Percentiles rank a stretch among this genome's conserved stretches.
phyloP scores from a whole-genome alignment of 2,329 filamentous ascomycete genomes.

The Pseudocercospora cruenta region DNA sequence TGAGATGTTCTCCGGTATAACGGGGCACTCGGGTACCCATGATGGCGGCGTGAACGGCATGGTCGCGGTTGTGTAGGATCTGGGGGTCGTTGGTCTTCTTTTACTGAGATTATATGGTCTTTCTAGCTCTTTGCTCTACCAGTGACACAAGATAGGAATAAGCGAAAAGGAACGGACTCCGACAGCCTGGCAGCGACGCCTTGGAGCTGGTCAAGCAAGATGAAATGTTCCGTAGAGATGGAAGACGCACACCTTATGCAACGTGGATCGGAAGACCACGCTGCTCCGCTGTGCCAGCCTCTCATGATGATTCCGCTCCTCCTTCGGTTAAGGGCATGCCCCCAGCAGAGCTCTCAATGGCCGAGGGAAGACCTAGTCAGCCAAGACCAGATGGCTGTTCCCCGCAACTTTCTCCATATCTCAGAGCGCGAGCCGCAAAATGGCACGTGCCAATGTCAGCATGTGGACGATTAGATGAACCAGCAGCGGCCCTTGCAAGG shows the following conservation, averaged over 20 bases:
- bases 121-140: conserved; percentile 4
- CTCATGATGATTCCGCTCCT: conserved; percentile 12
- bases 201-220: background rate
- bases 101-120: background rate
- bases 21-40: conserved; percentile 65
- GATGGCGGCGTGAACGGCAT: conserved; percentile 63
- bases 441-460: background rate
- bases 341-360: background rate
- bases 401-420: conserved; percentile 5
- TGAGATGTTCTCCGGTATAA: conserved; percentile 73
- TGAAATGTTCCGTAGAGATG: background rate
- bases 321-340: conserved; percentile 2
- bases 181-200: background rate
- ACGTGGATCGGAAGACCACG: background rate
- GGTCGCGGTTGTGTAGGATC: background rate
- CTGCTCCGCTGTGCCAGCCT: conserved; percentile 3
- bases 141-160: background rate
- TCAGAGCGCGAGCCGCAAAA: background rate
- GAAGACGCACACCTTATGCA: background rate
- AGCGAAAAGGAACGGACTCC: background rate
- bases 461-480: background rate
- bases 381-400: conserved; percentile 1
- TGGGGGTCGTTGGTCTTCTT: background rate
- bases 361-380: conserved; percentile 1
- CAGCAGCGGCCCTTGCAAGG: too few relatives aligned